Evolutionary conservation across 768 basidiomycete genomes (phyloP).

Genomic region (Lepiota venenata): DNA sequence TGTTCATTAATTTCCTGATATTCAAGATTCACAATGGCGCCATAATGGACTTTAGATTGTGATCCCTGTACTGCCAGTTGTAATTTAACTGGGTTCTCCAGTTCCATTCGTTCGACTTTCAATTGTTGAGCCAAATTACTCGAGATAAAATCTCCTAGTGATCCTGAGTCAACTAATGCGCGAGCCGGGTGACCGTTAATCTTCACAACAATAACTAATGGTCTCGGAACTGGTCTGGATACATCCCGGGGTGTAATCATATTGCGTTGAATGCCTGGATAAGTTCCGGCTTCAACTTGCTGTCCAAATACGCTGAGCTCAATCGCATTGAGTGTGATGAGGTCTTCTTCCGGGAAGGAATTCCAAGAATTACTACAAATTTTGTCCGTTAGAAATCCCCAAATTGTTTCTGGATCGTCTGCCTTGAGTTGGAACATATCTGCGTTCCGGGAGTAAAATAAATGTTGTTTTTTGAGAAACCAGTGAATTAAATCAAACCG

Average conservation of each 20-base stretch:
- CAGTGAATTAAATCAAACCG: too few relatives aligned
- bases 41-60: slow-evolving; percentile 29
- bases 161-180: slow-evolving; percentile 32
- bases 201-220: slow-evolving; percentile 21
- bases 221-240: slow-evolving; percentile 18
- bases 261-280: slow-evolving; percentile 6
- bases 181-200: slow-evolving; percentile 27
- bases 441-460: too few relatives aligned
- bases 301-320: not conserved
- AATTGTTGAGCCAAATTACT: slow-evolving; percentile 33
- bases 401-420: too few relatives aligned
- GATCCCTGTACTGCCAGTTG: slow-evolving; percentile 41
- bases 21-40: not conserved
- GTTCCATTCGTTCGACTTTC: slow-evolving; percentile 16
- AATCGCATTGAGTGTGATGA: not conserved
- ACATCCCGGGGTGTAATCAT: not conserved
- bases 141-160: slow-evolving; percentile 34
- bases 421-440: too few relatives aligned
- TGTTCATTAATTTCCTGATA: too few relatives aligned
- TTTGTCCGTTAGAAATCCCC: too few relatives aligned
- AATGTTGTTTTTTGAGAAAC: too few relatives aligned
- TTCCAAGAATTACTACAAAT: too few relatives aligned
- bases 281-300: slow-evolving; percentile 7
- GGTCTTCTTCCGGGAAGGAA: too few relatives aligned
- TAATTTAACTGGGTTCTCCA: slow-evolving; percentile 31